These are phyloP conservation scores for Spencermartinsiella europaea DNA, from an alignment of 805 yeast species.

Conservation along the genomic window DNA sequence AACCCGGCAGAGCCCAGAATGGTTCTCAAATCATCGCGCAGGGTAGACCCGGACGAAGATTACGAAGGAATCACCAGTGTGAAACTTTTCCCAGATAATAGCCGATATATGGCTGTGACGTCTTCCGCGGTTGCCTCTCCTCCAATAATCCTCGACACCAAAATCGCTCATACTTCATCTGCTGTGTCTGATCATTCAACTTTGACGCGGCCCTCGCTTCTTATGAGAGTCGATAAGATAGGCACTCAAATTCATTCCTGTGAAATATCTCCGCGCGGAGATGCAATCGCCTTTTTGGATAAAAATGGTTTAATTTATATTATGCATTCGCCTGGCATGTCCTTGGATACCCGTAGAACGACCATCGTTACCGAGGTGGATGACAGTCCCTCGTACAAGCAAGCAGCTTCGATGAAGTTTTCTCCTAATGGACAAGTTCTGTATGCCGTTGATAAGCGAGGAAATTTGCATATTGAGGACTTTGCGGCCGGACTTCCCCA, in stretches of 20 bases:
- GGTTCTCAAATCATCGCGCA: slow-evolving; percentile 61
- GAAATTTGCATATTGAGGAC: slow-evolving; percentile 72
- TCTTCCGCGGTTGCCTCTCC: slow-evolving; percentile 54
- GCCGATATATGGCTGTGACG: slow-evolving; percentile 46
- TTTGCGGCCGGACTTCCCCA: slow-evolving; percentile 83
- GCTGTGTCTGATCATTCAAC: slow-evolving; percentile 19
- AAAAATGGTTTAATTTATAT: slow-evolving; percentile 72
- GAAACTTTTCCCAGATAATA: slow-evolving; percentile 63
- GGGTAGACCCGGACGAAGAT: slow-evolving; percentile 49
- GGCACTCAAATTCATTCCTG: slow-evolving; percentile 74
- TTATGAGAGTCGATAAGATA: slow-evolving; percentile 66
- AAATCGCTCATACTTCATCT: slow-evolving; percentile 19
- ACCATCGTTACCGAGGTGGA: slow-evolving; percentile 74
- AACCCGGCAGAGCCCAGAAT: slow-evolving; percentile 60
- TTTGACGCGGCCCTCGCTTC: slow-evolving; percentile 53
- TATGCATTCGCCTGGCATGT: slow-evolving; percentile 52
- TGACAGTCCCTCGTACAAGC: slow-evolving; percentile 63
- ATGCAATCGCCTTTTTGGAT: slow-evolving; percentile 75
- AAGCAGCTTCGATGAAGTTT: slow-evolving; percentile 74
- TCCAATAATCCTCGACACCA: slow-evolving; percentile 63
- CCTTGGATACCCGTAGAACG: slow-evolving; percentile 51
- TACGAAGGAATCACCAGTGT: slow-evolving; percentile 87
- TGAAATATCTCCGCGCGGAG: slow-evolving; percentile 79
- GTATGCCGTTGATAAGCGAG: slow-evolving; percentile 74
- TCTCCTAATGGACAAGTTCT: slow-evolving; percentile 78